Percentiles rank a stretch among this genome's conserved stretches.
These are phyloP conservation scores for Pseudopediastrum boryanum DNA, from an alignment of 139 green algal species.

Conservation along the genomic window DNA sequence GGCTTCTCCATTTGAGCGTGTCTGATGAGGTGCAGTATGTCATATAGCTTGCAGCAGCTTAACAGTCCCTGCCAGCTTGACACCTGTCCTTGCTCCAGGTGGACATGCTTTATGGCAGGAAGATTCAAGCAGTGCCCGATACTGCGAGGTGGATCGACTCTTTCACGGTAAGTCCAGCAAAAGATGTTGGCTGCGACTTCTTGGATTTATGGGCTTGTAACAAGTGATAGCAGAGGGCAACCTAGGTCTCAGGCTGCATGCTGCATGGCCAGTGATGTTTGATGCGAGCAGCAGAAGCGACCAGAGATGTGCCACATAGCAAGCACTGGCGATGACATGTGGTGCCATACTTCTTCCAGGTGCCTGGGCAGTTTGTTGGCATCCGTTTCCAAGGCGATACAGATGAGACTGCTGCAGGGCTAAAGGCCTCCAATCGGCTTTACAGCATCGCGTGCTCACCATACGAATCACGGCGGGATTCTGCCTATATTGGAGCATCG, in stretches of 20 bases:
- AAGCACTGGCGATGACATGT: background rate
- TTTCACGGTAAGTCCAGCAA: constrained; percentile 58
- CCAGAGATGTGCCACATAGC: too few relatives aligned
- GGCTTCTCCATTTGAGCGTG: constrained; percentile 44
- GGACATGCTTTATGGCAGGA: constrained; percentile 68
- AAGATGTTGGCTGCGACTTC: background rate
- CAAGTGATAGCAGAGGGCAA: too few relatives aligned
- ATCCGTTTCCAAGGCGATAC: constrained; percentile 31
- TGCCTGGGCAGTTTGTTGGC: constrained; percentile 62
- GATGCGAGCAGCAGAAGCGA: too few relatives aligned
- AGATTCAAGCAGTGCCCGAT: constrained; percentile 61
- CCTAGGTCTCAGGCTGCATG: background rate
- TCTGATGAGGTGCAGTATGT: constrained; percentile 51
- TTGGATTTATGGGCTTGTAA: background rate
- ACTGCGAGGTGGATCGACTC: constrained; percentile 69
- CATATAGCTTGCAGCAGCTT: constrained; percentile 56
- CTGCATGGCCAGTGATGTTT: too few relatives aligned
- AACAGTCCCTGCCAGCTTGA: background rate
- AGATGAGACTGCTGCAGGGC: constrained; percentile 2
- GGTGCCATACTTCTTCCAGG: background rate
- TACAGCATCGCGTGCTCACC: constrained; percentile 63
- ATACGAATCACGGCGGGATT: constrained; percentile 68
- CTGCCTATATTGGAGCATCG: constrained; percentile 67
- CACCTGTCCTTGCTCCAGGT: constrained; percentile 37
- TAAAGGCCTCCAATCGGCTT: constrained; percentile 7